phyloP scores from a whole-genome alignment of 2,329 filamentous ascomycete species.

The Pseudogymnoascus sp. region DNA sequence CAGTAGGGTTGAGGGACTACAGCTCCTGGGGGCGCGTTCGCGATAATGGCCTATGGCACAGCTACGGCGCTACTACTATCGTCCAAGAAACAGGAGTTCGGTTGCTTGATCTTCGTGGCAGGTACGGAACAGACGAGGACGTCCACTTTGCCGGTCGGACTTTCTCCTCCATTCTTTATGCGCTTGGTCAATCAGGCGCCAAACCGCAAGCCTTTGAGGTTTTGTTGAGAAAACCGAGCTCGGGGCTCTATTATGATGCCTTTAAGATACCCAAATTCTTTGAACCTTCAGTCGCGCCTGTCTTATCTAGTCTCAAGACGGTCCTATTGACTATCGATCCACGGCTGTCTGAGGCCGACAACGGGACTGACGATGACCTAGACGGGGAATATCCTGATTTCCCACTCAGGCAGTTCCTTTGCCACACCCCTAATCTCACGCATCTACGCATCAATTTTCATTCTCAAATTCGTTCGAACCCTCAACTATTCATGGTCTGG shows the following conservation, averaged over 20 bases:
- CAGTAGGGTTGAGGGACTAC: slow-evolving; percentile 52
- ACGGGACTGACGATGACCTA: slow-evolving; percentile 11
- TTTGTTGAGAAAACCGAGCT: slow-evolving; percentile 28
- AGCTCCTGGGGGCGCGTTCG: slow-evolving; percentile 39
- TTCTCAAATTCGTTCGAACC: not conserved
- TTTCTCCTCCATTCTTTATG: slow-evolving; percentile 35
- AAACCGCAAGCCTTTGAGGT: slow-evolving; percentile 39
- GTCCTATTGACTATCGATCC: slow-evolving; percentile 34
- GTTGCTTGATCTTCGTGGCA: not conserved
- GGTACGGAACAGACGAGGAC: slow-evolving; percentile 10
- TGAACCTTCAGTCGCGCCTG: slow-evolving; percentile 29
- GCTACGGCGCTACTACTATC: slow-evolving; percentile 42
- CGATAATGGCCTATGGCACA: slow-evolving; percentile 42
- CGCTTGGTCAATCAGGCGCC: slow-evolving; percentile 33
- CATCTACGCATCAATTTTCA: slow-evolving; percentile 46
- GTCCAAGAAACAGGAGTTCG: slow-evolving; percentile 27
- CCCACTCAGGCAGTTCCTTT: slow-evolving; percentile 22
- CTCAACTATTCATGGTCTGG: slow-evolving; percentile 1
- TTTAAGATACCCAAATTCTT: slow-evolving; percentile 39
- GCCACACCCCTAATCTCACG: slow-evolving; percentile 33
- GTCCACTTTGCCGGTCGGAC: slow-evolving; percentile 26
- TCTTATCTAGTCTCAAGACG: slow-evolving; percentile 38
- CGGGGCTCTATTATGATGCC: slow-evolving; percentile 30
- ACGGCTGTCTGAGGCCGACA: slow-evolving; percentile 9
- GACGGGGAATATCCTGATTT: slow-evolving; percentile 15